phyloP scores from a whole-genome alignment of 2,329 filamentous ascomycete species.

The Raffaelea albimanens region DNA sequence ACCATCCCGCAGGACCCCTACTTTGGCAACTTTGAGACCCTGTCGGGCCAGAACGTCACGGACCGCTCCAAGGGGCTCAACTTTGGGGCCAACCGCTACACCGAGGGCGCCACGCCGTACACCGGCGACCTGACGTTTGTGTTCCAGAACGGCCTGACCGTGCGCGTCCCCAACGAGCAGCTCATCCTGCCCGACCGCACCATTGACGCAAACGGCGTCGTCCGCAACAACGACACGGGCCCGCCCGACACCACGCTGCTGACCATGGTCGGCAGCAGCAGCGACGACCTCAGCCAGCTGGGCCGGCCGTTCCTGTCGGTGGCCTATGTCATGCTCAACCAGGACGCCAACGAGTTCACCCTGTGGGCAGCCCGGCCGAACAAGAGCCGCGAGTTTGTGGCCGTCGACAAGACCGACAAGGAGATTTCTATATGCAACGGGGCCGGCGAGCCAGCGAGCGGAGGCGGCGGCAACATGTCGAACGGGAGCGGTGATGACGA shows the following conservation, averaged over 20 bases:
- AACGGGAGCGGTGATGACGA: neutral
- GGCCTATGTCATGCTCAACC: conserved; percentile 21
- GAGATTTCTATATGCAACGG: neutral
- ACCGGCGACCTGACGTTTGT: conserved; percentile 13
- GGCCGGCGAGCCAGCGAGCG: neutral
- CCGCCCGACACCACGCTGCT: conserved; percentile 17
- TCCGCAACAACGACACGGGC: conserved; percentile 9
- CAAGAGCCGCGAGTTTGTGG: conserved; percentile 4
- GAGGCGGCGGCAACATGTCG: neutral
- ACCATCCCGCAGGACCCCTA: conserved; percentile 15
- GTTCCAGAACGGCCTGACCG: conserved; percentile 10
- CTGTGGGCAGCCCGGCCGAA: conserved; percentile 13
- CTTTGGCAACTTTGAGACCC: conserved; percentile 7
- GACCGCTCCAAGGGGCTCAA: conserved; percentile 9
- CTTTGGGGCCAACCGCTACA: neutral
- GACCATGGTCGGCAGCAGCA: conserved; percentile 15
- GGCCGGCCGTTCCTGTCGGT: conserved; percentile 21
- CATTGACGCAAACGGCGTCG: neutral
- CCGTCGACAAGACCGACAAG: conserved; percentile 6
- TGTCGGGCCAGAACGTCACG: conserved; percentile 1
- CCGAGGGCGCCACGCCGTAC: too few relatives aligned
- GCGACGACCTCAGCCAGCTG: conserved; percentile 15
- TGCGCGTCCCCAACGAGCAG: conserved; percentile 20
- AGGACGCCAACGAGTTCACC: conserved; percentile 16
- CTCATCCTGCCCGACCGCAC: conserved; percentile 17